Evolutionary conservation across 768 basidiomycete genomes (phyloP).

Genomic region (Collybia sordida): DNA sequence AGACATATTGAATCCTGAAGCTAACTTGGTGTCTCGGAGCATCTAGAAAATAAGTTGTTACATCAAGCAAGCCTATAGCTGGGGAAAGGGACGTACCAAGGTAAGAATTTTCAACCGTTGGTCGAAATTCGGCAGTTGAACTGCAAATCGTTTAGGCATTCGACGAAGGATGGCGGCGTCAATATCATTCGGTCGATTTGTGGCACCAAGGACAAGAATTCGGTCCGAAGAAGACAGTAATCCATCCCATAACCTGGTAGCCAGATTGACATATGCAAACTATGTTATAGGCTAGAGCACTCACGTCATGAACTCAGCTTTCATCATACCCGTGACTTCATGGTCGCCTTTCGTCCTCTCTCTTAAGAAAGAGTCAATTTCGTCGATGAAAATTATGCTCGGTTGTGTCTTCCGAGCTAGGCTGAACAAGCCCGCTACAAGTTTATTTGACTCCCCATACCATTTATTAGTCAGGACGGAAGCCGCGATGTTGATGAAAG

Average conservation of each 20-base stretch:
- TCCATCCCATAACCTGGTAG: constrained; percentile 88
- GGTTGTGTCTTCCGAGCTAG: constrained; percentile 93
- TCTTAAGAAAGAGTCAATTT: constrained; percentile 94
- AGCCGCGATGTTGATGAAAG: constrained; percentile 74
- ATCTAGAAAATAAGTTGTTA: constrained; percentile 51
- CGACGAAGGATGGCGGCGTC: constrained; percentile 85
- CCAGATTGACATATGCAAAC: background rate
- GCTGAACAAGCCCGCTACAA: constrained; percentile 92
- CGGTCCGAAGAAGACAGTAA: constrained; percentile 77
- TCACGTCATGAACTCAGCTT: constrained; percentile 93
- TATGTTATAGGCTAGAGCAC: constrained; percentile 20
- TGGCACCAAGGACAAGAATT: constrained; percentile 91
- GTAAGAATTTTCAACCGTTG: constrained; percentile 85
- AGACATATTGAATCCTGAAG: constrained; percentile 58
- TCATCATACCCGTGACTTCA: constrained; percentile 98
- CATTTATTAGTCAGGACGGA: constrained; percentile 49
- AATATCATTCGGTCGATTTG: constrained; percentile 92
- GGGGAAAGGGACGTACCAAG: constrained; percentile 48
- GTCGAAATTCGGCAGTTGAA: constrained; percentile 73
- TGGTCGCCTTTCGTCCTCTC: constrained; percentile 89
- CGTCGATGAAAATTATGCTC: constrained; percentile 97
- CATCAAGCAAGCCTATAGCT: background rate
- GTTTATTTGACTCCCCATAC: constrained; percentile 74
- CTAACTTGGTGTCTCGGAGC: constrained; percentile 74
- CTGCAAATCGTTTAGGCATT: constrained; percentile 96